Base-by-base conservation (phyloP, 2,329 filamentous ascomycete genomes). In the Venturia asperata region DNA sequence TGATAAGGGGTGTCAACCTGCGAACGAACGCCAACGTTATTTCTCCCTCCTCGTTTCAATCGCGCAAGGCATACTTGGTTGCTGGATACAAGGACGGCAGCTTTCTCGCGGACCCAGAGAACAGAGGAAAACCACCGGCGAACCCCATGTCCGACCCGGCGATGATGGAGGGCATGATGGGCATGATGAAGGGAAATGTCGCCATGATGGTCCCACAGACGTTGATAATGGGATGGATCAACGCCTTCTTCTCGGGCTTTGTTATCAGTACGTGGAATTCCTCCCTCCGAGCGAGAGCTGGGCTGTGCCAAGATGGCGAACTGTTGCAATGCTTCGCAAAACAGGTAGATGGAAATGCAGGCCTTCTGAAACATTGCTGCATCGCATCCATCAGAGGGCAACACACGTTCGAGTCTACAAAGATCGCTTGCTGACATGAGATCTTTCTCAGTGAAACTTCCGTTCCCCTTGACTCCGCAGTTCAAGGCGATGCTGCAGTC, bases 131-230 rank as follows among this genome's bases (percentile, higher is more conserved):
- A 78, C 89, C 92, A 3, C 88, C 92, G 24, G 86, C 91, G 45
- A 99, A 97, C 78, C 94, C 94, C 4, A 92, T 99, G 85, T 90
- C 89, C 13, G 94, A 99, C 76, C 95, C 95, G 27, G 89, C 89
- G 61, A 91, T 91, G 66, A 99, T 99, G 94, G 95, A 99, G 74
- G 93, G 92, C 70, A 99, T 99, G 94, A 99, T 99, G 94, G 93
- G 94, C 70, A 96, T 96, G 91, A 96, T 99, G 91, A 99, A 99
- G 85, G 92, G 92, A 66, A 96, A 99, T 75, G 96, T 99, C 90
- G 93, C 94, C 69, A 99, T 97, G 94, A 97, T 99, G 81, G 91
- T 99, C 66, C 94, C 94, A 61, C 96, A 99, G 78, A 97, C 92
- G 6, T 79, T 99, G 74, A 99, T 99, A 70, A 99, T 99, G 94